Base-by-base conservation (phyloP, 257 asterid genomes). In the Nicotiana sylvestris region DNA sequence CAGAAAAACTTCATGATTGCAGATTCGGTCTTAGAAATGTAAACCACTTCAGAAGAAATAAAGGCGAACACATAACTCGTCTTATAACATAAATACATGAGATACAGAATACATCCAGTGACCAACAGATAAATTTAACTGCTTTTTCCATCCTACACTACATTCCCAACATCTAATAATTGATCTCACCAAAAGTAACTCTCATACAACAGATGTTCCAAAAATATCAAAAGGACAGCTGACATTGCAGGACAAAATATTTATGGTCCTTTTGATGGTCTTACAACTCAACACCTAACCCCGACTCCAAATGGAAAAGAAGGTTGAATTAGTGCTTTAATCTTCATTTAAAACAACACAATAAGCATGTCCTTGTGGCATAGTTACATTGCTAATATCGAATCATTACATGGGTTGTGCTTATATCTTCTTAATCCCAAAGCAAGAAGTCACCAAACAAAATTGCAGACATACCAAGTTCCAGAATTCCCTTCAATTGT, bases 381-480 rank as follows among this genome's bases (percentile, higher is more conserved):
- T 76, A 76, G 43, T 15, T 76, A 27, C 80, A 76, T 27, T 76
- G 46, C 25, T 27, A 13, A 7, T 12, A 76, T 51, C 9, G 64
- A 51, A 49, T 49, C 16, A 35, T 2, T 33, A 76, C 80, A 27
- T 12, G 30, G 25, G 8, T 74, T 16, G 29, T 51, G 29, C 15
- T 76, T 3, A 76, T 35, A 76, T 76, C 64, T 35, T 72, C 46
- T 72, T 33, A 46, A 46, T 72, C 61, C 78, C 78, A 72, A 72
- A 72, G 61, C 78, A 25, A 72, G 60, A 72, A 57, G 37, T 25
- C 37, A 46, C 60, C 78, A 46, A 43, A 3, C 60, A 72, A 72
- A 27, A 49, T 37, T 9, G 37, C 80, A 25, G 61, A 55, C 66
- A 29, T 60, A 84, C 87, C 87, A 64, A 84, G 8, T 65, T 66